Conservation (phyloP, 2,329 filamentous ascomycete genomes). For the Grosmannia serpens region DNA sequence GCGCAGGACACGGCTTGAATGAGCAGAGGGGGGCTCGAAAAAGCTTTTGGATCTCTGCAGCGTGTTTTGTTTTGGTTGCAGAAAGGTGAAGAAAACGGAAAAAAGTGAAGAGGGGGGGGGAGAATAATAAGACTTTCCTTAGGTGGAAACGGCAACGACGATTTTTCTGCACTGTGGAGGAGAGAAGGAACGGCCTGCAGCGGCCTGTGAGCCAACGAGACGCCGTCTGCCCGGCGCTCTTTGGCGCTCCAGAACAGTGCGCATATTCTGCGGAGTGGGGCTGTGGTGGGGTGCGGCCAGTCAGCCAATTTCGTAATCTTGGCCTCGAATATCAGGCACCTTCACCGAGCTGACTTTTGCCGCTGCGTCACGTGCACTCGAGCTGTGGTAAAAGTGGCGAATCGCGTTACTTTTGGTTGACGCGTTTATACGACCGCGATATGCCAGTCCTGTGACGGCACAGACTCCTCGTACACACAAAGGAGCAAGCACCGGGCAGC, state of each 20-base stretch:
- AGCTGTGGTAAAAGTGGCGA: neutral
- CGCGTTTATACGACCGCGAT: neutral
- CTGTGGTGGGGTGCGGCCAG: conserved; percentile 6
- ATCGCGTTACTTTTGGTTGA: neutral
- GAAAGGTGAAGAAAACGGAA: neutral
- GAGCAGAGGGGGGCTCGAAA: neutral
- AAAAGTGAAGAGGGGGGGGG: neutral
- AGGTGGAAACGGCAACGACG: conserved; percentile 5
- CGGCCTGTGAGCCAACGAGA: neutral
- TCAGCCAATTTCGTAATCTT: neutral
- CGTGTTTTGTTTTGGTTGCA: conserved; percentile 1
- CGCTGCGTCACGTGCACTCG: neutral
- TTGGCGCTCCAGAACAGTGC: neutral
- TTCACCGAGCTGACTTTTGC: neutral
- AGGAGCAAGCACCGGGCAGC: no score
- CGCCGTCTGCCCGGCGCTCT: neutral
- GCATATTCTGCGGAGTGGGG: conserved; percentile 1
- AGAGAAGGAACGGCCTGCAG: conserved; percentile 8
- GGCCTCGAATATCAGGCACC: neutral
- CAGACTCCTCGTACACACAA: no score
- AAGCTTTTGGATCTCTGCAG: neutral
- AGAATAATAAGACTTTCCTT: neutral
- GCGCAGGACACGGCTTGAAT: conserved; percentile 4
- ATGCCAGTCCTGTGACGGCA: no score
- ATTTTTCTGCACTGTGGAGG: conserved; percentile 1